Evolutionary conservation across 768 basidiomycete species (phyloP), one percentile per base, ranked within the genome.

Genomic region (Rhizopogon salebrosus): DNA sequence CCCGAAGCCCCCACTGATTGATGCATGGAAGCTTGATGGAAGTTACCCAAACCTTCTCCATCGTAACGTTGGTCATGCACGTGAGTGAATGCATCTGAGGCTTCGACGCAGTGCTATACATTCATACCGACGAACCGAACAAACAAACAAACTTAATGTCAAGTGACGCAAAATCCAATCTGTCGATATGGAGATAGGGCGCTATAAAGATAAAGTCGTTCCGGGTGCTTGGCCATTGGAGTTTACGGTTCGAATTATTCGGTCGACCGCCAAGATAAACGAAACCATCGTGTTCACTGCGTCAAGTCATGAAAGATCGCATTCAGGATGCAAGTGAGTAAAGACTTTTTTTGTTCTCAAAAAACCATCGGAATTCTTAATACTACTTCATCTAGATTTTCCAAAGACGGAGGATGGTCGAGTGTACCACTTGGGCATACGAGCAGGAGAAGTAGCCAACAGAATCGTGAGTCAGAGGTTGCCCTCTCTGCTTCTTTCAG

Each of bases 371-470:
- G 11, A 34, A 34, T 34, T 34, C 31, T 34, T 34, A n/a, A n/a
- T n/a, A n/a, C n/a, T n/a, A n/a, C n/a, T 57, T 46, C 52, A 46
- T 55, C 31, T 58, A 91, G 89, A 91, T 71, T 89, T 91, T 63
- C 89, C 89, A 54, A 79, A 82, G 54, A 87, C 87, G 36, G 75
- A 74, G 43, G 85, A 87, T 64, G 78, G 77, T 46, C 83, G 86
- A 49, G 87, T 89, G 41, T 91, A 91, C 68, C 89, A 91, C 68
- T 79, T 91, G 24, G 89, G 87, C 35, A 68, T 91, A 57, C 76
- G 80, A 41, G 74, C 80, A 37, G 87, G 90, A 37, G 87, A 92
- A 65, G 83, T 92, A 13, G 86, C 89, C 38, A 90, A 90, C 66
- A 80, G 87, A 52, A 85, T 92, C 57, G 85, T 90, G 64, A 66